Percentiles rank a stretch among this genome's conserved stretches.
phyloP scores from a whole-genome alignment of 192 early-diverging fungal species.

The Chytriomyces confervae region DNA sequence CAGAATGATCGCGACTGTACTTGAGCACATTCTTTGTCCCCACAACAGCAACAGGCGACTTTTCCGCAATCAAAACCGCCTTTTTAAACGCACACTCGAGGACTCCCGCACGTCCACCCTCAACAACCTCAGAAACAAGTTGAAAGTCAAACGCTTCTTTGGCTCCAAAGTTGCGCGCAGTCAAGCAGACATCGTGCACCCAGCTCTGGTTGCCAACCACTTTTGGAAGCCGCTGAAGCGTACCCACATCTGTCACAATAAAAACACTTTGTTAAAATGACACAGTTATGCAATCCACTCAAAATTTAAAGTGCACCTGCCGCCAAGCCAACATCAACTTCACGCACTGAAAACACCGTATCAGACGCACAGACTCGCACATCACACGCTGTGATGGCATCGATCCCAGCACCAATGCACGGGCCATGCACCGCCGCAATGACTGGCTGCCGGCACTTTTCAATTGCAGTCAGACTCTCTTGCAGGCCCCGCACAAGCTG shows the following conservation, averaged over 20 bases:
- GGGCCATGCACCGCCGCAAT: slow-evolving; percentile 70
- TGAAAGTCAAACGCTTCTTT: slow-evolving; percentile 69
- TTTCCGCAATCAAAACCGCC: slow-evolving; percentile 78
- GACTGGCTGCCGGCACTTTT: slow-evolving; percentile 85
- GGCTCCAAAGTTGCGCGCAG: slow-evolving; percentile 73
- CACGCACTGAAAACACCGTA: slow-evolving; percentile 84
- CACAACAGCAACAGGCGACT: slow-evolving; percentile 84
- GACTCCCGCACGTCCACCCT: slow-evolving; percentile 38
- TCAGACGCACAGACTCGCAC: slow-evolving; percentile 82
- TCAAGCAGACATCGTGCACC: slow-evolving; percentile 90
- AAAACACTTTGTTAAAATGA: neutral
- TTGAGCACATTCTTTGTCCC: slow-evolving; percentile 92
- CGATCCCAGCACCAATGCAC: slow-evolving; percentile 85
- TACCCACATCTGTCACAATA: slow-evolving; percentile 71
- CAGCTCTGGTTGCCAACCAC: slow-evolving; percentile 88
- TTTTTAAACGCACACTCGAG: slow-evolving; percentile 66
- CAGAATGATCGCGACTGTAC: slow-evolving; percentile 90
- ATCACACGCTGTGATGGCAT: slow-evolving; percentile 91
- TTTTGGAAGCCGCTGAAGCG: slow-evolving; percentile 94
- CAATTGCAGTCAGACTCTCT: slow-evolving; percentile 72
- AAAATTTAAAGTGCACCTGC: slow-evolving; percentile 49
- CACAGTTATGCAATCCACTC: neutral
- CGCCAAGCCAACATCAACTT: slow-evolving; percentile 87
- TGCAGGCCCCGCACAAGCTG: slow-evolving; percentile 42
- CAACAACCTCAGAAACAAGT: slow-evolving; percentile 64